Evolutionary conservation across 352 stramenopile species (phyloP), one percentile per base, ranked within the genome.

Genomic region (Globisporangium rhizosaccharum): DNA sequence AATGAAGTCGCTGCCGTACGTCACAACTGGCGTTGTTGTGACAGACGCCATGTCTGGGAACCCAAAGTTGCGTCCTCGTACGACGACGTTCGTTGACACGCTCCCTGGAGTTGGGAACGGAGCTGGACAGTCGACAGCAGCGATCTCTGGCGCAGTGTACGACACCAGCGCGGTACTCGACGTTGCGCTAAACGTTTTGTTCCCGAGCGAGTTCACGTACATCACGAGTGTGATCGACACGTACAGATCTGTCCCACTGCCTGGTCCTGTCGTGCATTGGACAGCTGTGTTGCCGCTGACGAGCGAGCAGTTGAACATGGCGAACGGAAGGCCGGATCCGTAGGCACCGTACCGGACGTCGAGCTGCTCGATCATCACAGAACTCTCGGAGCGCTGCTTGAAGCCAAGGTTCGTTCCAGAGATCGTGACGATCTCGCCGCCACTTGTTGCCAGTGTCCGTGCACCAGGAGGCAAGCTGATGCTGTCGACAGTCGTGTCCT

Each of bases 321-420:
- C 44, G 39, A 76, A 85, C 18, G 56, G 68, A 1, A 59, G 25
- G 3, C 62, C 66, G 14, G 64, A 68, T 42, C 71, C 78, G 39
- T 82, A 85, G 3, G 55, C 26, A 18, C 71, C 72, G 55, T 85
- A 88, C 3, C 65, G 62, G 2, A 88, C 69, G 12, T 60, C 58
- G 0, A 88, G 69, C 23, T 67, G 57, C 42, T 72, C 72, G 49
- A 84, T 71, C 1, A 51, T 36, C 30, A 84, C 63, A 1, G 67
- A 69, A 15, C 45, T 61, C 26, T 76, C 73, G 1, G 54, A 47
- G 10, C 75, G 73, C 55, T 85, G 75, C 41, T 79, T 76, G 50
- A 88, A 88, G 10, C 78, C 78, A 10, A 88, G 74, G 50, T 88
- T 84, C 39, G 67, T 66, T 4, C 75, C 78, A 3, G 63, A 69